Base-by-base conservation (phyloP, 345 rosid species). In the Rhodamnia argentea region DNA sequence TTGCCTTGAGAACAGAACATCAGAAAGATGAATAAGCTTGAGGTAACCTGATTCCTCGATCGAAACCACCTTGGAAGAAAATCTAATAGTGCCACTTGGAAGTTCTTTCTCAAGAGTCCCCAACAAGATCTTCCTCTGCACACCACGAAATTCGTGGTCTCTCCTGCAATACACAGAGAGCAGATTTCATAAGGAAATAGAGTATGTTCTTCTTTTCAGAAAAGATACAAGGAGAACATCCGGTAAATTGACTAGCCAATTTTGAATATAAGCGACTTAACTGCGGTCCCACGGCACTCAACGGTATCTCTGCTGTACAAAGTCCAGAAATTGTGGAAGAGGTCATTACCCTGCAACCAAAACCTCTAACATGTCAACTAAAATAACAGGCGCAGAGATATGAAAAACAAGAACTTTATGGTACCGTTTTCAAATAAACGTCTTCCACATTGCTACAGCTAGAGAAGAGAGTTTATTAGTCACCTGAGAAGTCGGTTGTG, bases 51-150 rank as follows among this genome's bases (percentile, higher is more conserved):
- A 92, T 85, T 93, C 88, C 87, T 94, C 93, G 44, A 94, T 86
- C 10, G 92, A 92, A 83, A 91, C 96, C 78, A 95, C 88, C 90
- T 92, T 92, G 32, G 95, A 91, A 22, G 95, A 92, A 89, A 88
- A 95, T 88, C 91, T 92, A 23, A 96, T 86, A 75, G 96, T 94
- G 82, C 89, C 93, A 40, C 52, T 50, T 26, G 98, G 98, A 15
- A 96, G 92, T 52, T 93, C 94, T 42, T 37, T 87, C 24, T 85
- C 93, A 51, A 94, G 91, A 57, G 93, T 86, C 87, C 93, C 96
- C 86, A 96, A 47, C 89, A 96, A 55, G 57, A 88, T 9, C 82
- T 85, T 88, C 89, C 98, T 96, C 86, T 82, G 91, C 50, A 92
- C 88, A 83, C 96, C 91, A 42, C 94, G 87, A 82, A 92, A 54